Conservation (phyloP, 805 yeast genomes). For the Kazachstania taianensis region DNA sequence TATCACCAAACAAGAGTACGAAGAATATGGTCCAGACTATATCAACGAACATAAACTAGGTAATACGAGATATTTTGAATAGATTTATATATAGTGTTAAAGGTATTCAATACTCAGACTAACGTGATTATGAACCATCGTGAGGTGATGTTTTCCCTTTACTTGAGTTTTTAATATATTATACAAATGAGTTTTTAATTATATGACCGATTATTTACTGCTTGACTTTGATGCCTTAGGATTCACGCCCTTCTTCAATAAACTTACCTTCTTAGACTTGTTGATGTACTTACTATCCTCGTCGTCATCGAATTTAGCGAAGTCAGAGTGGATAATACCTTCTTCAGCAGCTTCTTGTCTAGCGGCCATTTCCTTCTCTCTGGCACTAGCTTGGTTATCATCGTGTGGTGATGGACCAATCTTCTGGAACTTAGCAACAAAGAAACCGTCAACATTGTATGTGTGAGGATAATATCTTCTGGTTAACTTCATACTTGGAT, state of each 20-base stretch:
- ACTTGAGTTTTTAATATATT: constrained; percentile 2
- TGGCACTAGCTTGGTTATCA: constrained; percentile 76
- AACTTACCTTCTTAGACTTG: constrained; percentile 52
- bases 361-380: constrained; percentile 74
- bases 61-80: constrained; percentile 32
- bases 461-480: constrained; percentile 98
- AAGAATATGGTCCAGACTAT: constrained; percentile 83
- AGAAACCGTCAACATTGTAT: constrained; percentile 97
- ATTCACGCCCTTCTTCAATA: constrained; percentile 65
- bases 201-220: constrained; percentile 1
- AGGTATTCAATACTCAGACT: too few relatives aligned
- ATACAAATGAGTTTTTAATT: background rate
- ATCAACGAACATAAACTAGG: constrained; percentile 80
- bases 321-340: constrained; percentile 76
- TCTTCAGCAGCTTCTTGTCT: constrained; percentile 73
- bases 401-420: constrained; percentile 79
- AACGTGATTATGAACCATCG: too few relatives aligned
- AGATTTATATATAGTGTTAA: constrained; percentile 1
- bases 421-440: constrained; percentile 92
- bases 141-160: too few relatives aligned
- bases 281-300: constrained; percentile 67
- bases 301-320: constrained; percentile 67
- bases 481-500: constrained; percentile 64
- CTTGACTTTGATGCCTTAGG: constrained; percentile 36
- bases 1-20: constrained; percentile 63